Percentiles rank a stretch among this genome's conserved stretches.
These are phyloP conservation scores for Curvularia spicifera DNA, from an alignment of 2,329 filamentous ascomycete species.

Conservation along the genomic window DNA sequence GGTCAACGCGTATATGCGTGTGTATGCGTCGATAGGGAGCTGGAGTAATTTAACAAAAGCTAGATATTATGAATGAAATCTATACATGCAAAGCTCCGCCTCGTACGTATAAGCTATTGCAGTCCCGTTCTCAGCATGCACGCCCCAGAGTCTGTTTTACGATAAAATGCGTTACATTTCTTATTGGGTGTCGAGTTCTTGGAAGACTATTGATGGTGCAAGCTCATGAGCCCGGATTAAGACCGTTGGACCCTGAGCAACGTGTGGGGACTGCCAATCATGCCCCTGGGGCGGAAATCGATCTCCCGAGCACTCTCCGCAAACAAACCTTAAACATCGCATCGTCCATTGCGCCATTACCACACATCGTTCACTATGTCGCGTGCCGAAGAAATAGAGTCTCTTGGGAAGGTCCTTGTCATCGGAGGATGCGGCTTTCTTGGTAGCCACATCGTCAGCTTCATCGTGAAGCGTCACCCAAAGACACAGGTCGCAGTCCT, in stretches of 20 bases:
- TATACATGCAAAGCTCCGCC: background rate
- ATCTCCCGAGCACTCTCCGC: slow-evolving; percentile 30
- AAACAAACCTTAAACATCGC: slow-evolving; percentile 19
- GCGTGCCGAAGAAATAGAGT: slow-evolving; percentile 27
- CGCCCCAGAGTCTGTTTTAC: background rate
- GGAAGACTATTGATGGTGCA: background rate
- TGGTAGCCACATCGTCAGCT: slow-evolving; percentile 58
- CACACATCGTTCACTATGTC: slow-evolving; percentile 25
- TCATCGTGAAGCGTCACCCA: slow-evolving; percentile 52
- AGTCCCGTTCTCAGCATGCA: background rate
- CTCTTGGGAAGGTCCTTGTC: slow-evolving; percentile 56
- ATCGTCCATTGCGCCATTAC: slow-evolving; percentile 17
- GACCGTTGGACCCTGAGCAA: slow-evolving; percentile 19
- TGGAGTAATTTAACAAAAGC: background rate
- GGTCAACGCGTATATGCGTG: background rate
- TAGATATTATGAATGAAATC: background rate
- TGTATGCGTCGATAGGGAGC: background rate
- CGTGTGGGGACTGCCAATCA: slow-evolving; percentile 18
- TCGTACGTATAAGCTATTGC: background rate
- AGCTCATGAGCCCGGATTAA: background rate
- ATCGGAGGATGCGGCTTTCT: slow-evolving; percentile 61
- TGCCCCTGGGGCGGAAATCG: slow-evolving; percentile 21
- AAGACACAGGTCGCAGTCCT: slow-evolving; percentile 55
- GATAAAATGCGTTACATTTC: background rate
- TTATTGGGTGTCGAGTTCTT: background rate